Evolutionary conservation across 345 rosid genomes (phyloP).

Genomic region (Populus euphratica): DNA sequence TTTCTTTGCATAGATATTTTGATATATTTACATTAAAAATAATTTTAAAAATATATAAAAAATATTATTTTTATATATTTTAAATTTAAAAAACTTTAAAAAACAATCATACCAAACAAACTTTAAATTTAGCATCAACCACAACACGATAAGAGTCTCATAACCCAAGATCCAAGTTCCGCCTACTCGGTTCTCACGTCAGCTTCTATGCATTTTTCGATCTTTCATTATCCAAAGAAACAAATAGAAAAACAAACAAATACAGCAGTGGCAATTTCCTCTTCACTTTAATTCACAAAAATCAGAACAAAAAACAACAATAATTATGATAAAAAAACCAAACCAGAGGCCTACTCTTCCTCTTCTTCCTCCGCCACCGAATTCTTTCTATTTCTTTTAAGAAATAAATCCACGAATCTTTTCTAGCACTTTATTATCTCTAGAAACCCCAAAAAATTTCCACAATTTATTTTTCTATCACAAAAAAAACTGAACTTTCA

Average conservation of each 20-base stretch:
- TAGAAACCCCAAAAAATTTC: background rate
- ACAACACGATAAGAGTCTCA: no score
- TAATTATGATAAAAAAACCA: constrained; percentile 6
- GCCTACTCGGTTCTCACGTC: constrained; percentile 36
- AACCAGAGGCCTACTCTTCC: constrained; percentile 22
- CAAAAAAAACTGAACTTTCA: background rate
- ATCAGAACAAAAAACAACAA: background rate
- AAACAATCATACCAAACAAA: no score
- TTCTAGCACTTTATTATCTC: background rate
- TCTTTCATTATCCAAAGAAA: constrained; percentile 13
- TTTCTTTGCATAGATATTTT: no score
- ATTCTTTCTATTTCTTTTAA: background rate
- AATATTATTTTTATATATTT: no score
- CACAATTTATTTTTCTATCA: background rate
- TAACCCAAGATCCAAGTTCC: background rate
- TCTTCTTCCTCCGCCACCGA: constrained; percentile 24
- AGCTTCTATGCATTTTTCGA: constrained; percentile 37
- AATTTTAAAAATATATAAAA: no score
- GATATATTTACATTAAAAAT: no score
- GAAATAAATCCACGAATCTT: background rate
- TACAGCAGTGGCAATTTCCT: background rate
- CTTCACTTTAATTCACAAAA: background rate
- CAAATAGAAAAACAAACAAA: constrained; percentile 5
- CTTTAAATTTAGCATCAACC: no score
- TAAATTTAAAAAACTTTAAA: no score